Evolutionary conservation across 2,329 filamentous ascomycete genomes (phyloP), one percentile per base, ranked within the genome.

Genomic region (Alternaria sp.): DNA sequence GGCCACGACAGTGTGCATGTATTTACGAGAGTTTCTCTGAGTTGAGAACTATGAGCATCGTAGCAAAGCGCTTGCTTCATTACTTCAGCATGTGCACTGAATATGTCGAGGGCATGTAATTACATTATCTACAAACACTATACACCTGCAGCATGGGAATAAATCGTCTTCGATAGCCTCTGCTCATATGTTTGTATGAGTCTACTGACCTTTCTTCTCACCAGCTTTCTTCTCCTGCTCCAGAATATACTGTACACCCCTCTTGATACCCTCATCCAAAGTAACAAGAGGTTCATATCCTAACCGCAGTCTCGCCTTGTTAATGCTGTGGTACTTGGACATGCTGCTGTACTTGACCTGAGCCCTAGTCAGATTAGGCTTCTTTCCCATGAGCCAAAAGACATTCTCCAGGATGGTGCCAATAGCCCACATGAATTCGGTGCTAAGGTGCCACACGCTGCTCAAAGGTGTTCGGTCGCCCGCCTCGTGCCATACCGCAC

Each of bases 251-350:
- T 73, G 71, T 46, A 84, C 83, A 13, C 82, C 83, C 59, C 81
- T 81, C 70, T 73, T 74, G 15, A 85, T 79, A 10, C 90, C 91
- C 69, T 93, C 90, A 65, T 89, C 85, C 61, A 93, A 80, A 45
- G 83, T 82, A 56, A 91, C 88, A 57, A 92, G 80, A 4, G 91
- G 91, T 77, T 81, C 78, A 80, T 94, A 94, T 4, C 89, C 89
- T 59, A 94, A 81, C 69, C 91, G 83, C 71, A 78, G 83, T 84
- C 88, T 91, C 60, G 91, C 91, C 85, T 94, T 94, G 62, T 83
- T 83, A 76, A 93, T 93, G 81, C 89, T 89, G 80, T 91, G 93
- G 81, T 93, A 94, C 61, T 91, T 85, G 61, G 89, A 91, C 89
- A 93, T 91, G 77, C 87, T 89, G 74, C 88, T 88, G 78, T 90